Base-by-base conservation (phyloP, 1,284 basidiomycete genomes). In the Puccinia novopanici region DNA sequence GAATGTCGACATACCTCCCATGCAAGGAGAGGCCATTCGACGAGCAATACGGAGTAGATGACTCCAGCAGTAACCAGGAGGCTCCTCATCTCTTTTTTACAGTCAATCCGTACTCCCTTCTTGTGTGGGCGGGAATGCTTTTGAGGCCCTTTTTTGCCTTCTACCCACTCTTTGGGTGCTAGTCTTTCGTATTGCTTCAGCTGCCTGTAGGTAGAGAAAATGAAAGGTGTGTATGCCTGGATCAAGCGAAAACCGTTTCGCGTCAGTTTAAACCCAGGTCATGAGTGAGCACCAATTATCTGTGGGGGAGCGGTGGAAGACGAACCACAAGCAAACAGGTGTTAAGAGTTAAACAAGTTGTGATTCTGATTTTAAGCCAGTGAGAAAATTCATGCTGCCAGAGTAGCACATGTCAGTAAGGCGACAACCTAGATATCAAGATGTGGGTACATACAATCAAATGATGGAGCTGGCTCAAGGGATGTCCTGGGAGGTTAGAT, bases 361-460 rank as follows among this genome's bases (percentile, higher is more conserved):
- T 57, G n/a, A 78, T 70, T 55, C 76, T 57, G 50, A 78, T 78
- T 70, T 71, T 78, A 6, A 78, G n/a, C 76, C 76, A 78, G 34
- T 57, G 67, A 3, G 76, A 78, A 71, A 78, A 78, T 22, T 67
- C 67, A 61, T 78, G 76, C 67, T 78, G 65, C 24, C 3, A 34
- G 30, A 12, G 24, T 70, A 13, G 48, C 4, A 6, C 3, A 45
- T 40, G 45, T 67, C 8, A 65, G 59, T 27, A 24, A 40, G 42
- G 27, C 19, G 42, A 54, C 15, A 37, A 40, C 13, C 34, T n/a
- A 54, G 34, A 37, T 13, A 3, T 10, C 65, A 55, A 19, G 40
- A 42, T 40, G 10, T 42, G 37, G 37, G 17, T 10, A 71, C 76
- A 22, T 45, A 78, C 76, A 42, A 78, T 78, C 24, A 70, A 48